Conservation (phyloP, 805 yeast species). For the Ogataea trehaloabstinens region DNA sequence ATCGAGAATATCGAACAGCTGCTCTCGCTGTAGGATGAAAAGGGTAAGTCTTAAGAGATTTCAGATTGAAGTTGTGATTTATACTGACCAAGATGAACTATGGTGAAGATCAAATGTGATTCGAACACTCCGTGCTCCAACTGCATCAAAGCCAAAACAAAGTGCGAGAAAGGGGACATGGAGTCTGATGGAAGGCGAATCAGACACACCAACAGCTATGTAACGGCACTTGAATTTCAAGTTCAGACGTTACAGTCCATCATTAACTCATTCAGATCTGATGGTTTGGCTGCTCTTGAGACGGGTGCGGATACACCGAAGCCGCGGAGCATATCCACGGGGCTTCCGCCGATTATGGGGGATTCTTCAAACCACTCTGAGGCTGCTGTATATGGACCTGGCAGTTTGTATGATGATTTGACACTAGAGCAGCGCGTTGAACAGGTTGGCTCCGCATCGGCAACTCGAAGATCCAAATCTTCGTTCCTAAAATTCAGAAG, state of each 20-base stretch:
- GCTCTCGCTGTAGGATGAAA: slow-evolving; percentile 1
- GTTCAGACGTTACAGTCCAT: slow-evolving; percentile 1
- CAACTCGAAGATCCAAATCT: slow-evolving; percentile 2
- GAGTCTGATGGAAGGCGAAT: slow-evolving; percentile 4
- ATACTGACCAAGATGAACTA: slow-evolving; percentile 1
- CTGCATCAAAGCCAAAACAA: slow-evolving; percentile 2
- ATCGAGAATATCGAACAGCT: background rate
- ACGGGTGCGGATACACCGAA: background rate
- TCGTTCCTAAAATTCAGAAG: slow-evolving; percentile 1
- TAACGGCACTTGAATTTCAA: slow-evolving; percentile 2
- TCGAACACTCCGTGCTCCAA: slow-evolving; percentile 4
- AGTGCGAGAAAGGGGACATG: slow-evolving; percentile 1
- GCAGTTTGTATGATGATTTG: slow-evolving; percentile 2
- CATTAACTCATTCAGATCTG: slow-evolving; percentile 1
- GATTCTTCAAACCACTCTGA: slow-evolving; percentile 1
- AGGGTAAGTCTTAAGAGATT: slow-evolving; percentile 3
- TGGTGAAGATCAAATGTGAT: slow-evolving; percentile 2
- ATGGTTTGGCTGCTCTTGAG: background rate
- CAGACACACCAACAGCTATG: slow-evolving; percentile 4
- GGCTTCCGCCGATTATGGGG: slow-evolving; percentile 1
- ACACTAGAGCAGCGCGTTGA: slow-evolving; percentile 2
- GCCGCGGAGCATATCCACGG: background rate
- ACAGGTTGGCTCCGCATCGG: background rate
- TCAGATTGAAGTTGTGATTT: background rate
- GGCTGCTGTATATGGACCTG: slow-evolving; percentile 3